Percentiles rank a stretch among this genome's conserved stretches.
phyloP scores from a whole-genome alignment of 2,329 filamentous ascomycete species.

The Fusarium tjaetaba region DNA sequence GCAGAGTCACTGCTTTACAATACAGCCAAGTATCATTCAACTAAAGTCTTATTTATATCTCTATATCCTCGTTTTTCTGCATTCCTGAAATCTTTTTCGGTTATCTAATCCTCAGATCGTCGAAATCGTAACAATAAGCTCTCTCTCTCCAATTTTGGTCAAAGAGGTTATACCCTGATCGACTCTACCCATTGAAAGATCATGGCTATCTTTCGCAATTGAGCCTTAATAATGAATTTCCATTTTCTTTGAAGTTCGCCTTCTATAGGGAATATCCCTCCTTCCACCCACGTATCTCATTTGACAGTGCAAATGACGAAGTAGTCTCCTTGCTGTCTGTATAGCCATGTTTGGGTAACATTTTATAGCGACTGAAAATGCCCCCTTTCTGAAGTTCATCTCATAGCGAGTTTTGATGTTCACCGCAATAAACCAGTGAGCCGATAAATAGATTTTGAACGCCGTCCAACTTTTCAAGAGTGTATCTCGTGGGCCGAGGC shows the following conservation, averaged over 20 bases:
- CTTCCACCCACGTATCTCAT: not conserved
- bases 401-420: not conserved
- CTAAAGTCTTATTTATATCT: not conserved
- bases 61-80: too few relatives aligned
- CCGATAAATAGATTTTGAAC: not conserved
- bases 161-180: not conserved
- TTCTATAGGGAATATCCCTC: not conserved
- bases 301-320: not conserved
- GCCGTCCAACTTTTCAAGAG: not conserved
- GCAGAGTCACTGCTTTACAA: not conserved
- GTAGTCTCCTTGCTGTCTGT: not conserved
- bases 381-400: not conserved
- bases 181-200: not conserved
- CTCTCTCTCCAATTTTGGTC: not conserved
- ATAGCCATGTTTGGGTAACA: not conserved
- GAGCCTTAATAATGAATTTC: not conserved
- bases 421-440: not conserved
- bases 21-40: not conserved
- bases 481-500: not conserved
- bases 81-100: not conserved
- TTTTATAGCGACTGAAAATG: not conserved
- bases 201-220: not conserved
- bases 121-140: not conserved
- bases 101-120: not conserved
- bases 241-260: not conserved